Conservation (phyloP, 2,329 filamentous ascomycete species). For the Cladosporium phlei region DNA sequence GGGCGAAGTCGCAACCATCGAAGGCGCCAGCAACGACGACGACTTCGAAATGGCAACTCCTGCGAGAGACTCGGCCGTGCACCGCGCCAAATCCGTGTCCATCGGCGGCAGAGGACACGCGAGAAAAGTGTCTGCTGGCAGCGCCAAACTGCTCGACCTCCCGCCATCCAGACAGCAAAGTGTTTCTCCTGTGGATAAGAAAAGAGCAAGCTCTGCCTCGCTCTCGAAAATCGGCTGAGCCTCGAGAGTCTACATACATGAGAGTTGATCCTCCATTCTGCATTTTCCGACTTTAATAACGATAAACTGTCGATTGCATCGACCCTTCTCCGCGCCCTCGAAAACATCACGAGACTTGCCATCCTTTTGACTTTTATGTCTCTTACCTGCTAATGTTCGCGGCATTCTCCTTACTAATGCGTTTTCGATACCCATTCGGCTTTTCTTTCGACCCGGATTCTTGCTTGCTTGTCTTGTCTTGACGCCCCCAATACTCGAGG, state of each 20-base stretch:
- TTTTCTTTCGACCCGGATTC: background rate
- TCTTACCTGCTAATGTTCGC: constrained; percentile 10
- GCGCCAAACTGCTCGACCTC: constrained; percentile 68
- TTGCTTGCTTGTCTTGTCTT: background rate
- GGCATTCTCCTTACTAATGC: constrained; percentile 11
- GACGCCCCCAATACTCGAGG: background rate
- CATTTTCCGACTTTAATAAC: no score
- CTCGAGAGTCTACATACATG: no score
- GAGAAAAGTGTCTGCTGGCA: constrained; percentile 71
- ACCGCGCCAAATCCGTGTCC: constrained; percentile 68
- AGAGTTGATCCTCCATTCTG: no score
- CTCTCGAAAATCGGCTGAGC: constrained; percentile 3
- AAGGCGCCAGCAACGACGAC: constrained; percentile 15
- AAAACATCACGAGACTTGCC: no score
- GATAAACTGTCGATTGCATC: no score
- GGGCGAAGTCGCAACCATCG: constrained; percentile 26
- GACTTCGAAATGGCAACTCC: constrained; percentile 18
- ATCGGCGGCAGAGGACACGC: constrained; percentile 58
- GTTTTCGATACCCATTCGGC: constrained; percentile 18
- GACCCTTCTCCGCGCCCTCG: no score
- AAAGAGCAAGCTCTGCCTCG: constrained; percentile 4
- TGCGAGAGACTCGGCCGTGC: constrained; percentile 35
- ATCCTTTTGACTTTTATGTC: no score
- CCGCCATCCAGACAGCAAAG: constrained; percentile 8
- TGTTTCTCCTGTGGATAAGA: background rate